A percentile compares a stretch with the other conserved stretches of the same genome.
These are phyloP conservation scores for Circinella minor DNA, from an alignment of 371 early-diverging fungal species.

Conservation along the genomic window DNA sequence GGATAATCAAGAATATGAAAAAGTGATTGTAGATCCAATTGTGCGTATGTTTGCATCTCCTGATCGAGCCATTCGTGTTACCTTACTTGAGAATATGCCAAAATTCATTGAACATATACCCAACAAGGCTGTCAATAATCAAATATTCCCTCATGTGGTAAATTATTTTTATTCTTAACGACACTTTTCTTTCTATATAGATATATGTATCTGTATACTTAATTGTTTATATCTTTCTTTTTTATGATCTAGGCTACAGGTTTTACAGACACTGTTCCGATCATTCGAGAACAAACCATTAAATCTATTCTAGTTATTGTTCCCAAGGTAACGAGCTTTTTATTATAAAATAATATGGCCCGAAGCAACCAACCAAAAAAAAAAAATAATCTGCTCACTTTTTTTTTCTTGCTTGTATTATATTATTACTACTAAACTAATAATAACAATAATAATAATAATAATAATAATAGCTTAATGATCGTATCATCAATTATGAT, in stretches of 20 bases:
- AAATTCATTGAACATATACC: conserved; percentile 75
- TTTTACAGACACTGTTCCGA: conserved; percentile 86
- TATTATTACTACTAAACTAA: not conserved
- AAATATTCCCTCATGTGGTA: conserved; percentile 89
- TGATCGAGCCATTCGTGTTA: conserved; percentile 88
- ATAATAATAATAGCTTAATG: conserved; percentile 55
- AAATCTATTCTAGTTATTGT: conserved; percentile 80
- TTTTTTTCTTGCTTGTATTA: not conserved
- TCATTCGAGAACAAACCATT: conserved; percentile 92
- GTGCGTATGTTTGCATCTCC: conserved; percentile 87
- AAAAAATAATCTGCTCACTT: not conserved
- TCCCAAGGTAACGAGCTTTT: conserved; percentile 55
- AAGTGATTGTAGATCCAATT: conserved; percentile 72
- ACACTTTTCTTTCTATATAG: too few relatives aligned
- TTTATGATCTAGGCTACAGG: conserved; percentile 70
- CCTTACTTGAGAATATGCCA: conserved; percentile 81
- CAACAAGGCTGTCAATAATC: conserved; percentile 72
- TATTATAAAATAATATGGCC: too few relatives aligned
- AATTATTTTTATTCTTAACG: conserved; percentile 11
- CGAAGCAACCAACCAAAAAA: too few relatives aligned
- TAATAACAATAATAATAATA: conserved; percentile 23
- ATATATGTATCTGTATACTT: too few relatives aligned
- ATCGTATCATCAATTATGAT: conserved; percentile 84
- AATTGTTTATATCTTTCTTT: not conserved
- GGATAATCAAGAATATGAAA: conserved; percentile 73